Conservation (phyloP, 345 rosid genomes). For the Trapa incisa region DNA sequence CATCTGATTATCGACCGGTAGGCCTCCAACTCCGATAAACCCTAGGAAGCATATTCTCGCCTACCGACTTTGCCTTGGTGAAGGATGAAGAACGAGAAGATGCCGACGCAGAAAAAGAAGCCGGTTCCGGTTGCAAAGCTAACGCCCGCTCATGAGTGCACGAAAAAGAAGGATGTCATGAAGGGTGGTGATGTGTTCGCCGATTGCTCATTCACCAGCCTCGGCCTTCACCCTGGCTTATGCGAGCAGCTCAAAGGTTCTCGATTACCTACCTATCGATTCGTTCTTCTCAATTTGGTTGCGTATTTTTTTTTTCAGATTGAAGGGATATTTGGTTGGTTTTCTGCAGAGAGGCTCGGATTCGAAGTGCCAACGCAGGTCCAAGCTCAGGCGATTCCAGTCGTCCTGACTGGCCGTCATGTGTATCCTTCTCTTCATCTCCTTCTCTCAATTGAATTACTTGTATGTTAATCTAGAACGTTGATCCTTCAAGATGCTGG, state of each 20-base stretch:
- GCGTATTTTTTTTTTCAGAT: neutral
- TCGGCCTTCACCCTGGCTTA: constrained; percentile 12
- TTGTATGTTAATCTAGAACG: neutral
- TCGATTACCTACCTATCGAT: neutral
- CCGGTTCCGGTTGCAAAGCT: neutral
- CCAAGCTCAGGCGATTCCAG: constrained; percentile 91
- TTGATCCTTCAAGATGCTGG: neutral
- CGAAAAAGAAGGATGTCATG: neutral
- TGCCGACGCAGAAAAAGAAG: constrained; percentile 1
- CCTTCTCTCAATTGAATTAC: neutral
- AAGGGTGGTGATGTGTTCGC: constrained; percentile 13
- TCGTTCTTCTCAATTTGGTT: neutral
- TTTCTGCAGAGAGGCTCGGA: constrained; percentile 61
- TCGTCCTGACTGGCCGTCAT: constrained; percentile 82
- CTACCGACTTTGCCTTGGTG: neutral
- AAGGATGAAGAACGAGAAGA: neutral
- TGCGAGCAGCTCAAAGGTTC: constrained; percentile 18
- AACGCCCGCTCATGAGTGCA: neutral
- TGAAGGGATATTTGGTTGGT: neutral
- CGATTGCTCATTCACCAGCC: constrained; percentile 14
- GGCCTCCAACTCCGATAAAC: neutral
- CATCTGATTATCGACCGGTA: no score
- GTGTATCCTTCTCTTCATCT: constrained; percentile 44
- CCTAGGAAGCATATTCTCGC: neutral
- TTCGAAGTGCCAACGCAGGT: constrained; percentile 72